Evolutionary conservation across 225 moss, liverwort and hornwort species (phyloP), one percentile per base, ranked within the genome.

Genomic region (Anthoceros angustus): DNA sequence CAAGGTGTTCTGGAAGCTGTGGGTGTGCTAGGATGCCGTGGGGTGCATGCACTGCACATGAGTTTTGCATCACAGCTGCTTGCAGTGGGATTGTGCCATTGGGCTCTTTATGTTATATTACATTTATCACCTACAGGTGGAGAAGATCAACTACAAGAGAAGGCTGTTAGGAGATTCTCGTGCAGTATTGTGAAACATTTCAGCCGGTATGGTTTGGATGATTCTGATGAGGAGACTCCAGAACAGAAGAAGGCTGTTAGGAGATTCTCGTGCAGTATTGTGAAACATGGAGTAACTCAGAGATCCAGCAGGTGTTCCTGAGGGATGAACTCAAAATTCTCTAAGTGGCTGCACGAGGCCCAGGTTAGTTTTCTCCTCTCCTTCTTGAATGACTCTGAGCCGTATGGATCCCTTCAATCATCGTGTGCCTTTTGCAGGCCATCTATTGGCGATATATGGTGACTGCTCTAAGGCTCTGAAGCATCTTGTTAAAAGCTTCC

Each of bases 161-260:
- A 81, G 77, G 92, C 92, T 8, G 83, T 98, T 42, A 87, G 83
- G 75, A 65, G 62, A n/a, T 92, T 63, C 74, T 92, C 6, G 84
- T 92, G 66, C 95, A 98, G n/a, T 74, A 66, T 99, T 99, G 98
- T 99, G 75, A 80, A 89, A 69, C 98, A 99, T 71, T 99, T 99
- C 77, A 99, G 98, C 74, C 87, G 98, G 42, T 99, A 92, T 72
- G 98, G 92, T 12, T 72, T 89, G 73, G 98, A 99, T 80, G 89
- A 92, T 23, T 92, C 86, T 45, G 84, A 84, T 67, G 78, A 81
- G 50, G 84, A 87, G 62, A 80, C 72, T 61, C 65, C n/a, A 43
- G 64, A 42, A 18, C 77, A 71, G 61, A 76, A 72, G 15, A 78
- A 75, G 6, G 80, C 72, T 60, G 5, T 90, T 95, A 12, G 94